Conservation (phyloP, 208 protist species). For the Crithidia acanthocephali region DNA sequence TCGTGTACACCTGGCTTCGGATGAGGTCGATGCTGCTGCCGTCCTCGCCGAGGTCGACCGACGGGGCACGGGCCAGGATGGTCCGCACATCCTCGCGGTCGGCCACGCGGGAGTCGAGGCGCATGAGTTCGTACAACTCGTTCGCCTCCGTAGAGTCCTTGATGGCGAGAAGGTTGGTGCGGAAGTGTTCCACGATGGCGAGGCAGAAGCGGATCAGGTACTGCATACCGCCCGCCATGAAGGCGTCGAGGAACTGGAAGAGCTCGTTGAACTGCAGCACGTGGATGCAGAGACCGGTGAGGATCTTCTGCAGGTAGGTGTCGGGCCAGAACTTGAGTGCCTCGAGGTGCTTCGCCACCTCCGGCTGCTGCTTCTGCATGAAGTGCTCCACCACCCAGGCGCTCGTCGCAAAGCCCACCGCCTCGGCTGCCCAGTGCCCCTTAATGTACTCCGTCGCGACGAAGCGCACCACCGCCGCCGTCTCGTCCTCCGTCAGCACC, state of each 20-base stretch:
- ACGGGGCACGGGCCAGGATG: conserved; percentile 67
- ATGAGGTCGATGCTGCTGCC: conserved; percentile 59
- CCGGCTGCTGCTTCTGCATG: conserved; percentile 70
- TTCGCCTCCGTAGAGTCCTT: conserved; percentile 57
- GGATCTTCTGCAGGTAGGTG: conserved; percentile 93
- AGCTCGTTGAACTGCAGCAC: conserved; percentile 85
- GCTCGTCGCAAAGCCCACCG: conserved; percentile 87
- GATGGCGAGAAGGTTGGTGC: conserved; percentile 64
- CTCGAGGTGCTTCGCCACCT: conserved; percentile 81
- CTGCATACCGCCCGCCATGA: conserved; percentile 72
- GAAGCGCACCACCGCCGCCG: conserved; percentile 77
- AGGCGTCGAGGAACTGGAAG: conserved; percentile 86
- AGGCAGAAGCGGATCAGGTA: conserved; percentile 90
- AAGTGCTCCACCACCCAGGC: conserved; percentile 90
- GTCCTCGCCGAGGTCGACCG: conserved; percentile 74
- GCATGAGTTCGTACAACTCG: conserved; percentile 89
- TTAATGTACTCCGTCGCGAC: conserved; percentile 82
- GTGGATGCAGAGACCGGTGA: conserved; percentile 91
- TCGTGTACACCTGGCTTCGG: conserved; percentile 69
- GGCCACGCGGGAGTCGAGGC: conserved; percentile 66
- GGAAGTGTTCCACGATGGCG: conserved; percentile 87
- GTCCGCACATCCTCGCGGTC: conserved; percentile 57
- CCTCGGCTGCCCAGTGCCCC: conserved; percentile 89
- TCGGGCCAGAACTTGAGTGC: conserved; percentile 89
- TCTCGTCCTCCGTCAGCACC: conserved; percentile 82